Base-by-base conservation (phyloP, 2,329 filamentous ascomycete genomes). In the Monosporascus sp. region DNA sequence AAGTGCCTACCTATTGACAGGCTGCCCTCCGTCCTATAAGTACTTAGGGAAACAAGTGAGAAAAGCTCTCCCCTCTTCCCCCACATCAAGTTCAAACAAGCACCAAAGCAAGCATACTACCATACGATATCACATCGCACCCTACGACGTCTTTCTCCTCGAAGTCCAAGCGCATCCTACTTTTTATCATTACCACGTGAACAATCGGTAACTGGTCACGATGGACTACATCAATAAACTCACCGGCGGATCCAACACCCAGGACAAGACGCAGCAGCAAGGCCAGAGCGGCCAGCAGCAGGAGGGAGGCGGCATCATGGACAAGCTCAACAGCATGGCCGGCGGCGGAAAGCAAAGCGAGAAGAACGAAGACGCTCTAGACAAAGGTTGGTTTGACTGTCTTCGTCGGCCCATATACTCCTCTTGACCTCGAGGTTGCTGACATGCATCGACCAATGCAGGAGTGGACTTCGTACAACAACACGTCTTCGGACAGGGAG, bases 281-380 rank as follows among this genome's bases (percentile, higher is more conserved):
- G 11, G 31, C 31, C 58, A 72, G 52, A 56, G 57, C 50, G 56
- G 70, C 37, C 59, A 68, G 52, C 75, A 77, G 62, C 72, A 77
- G 59, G 62, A 73, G 58, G 67, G 70, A 38, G 75, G 80, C 55
- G 83, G 85, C 55, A 68, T 91, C 59, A 79, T 83, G 67, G 80
- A 86, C 73, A 90, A 89, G 75, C 50, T 92, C 55, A 89, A 93
- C 75, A 67, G 72, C 54, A 77, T 85, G 60, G 87, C 86, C 20
- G 89, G 89, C 37, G 89, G 89, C 50, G 89, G 89, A 38, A 72
- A 72, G 36, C 76, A 88, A 70, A 84, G 86, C 67, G 89, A 93
- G 80, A 86, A 90, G 81, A 88, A 91, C 62, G 89, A 94, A 71
- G 88, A 93, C 65, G 73, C 70, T n/a, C 81, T 94, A 50, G 89